phyloP scores from a whole-genome alignment of 495 filamentous ascomycete genomes.

The Aspergillus wentii region DNA sequence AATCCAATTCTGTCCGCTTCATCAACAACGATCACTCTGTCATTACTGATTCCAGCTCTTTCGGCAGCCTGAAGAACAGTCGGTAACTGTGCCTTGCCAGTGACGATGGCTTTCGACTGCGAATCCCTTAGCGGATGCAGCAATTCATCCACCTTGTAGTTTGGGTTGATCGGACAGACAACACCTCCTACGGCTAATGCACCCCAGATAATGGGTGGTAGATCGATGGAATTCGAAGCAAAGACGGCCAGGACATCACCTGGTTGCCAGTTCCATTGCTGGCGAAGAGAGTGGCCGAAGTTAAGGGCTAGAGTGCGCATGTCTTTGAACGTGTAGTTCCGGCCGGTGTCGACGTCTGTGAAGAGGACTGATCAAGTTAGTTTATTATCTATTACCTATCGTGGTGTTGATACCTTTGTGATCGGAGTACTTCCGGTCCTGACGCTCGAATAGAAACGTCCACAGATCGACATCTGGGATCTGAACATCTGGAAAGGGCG shows the following conservation, averaged over 20 bases:
- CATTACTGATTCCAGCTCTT: slow-evolving; percentile 53
- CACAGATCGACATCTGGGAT: slow-evolving; percentile 62
- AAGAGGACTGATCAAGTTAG: slow-evolving; percentile 1
- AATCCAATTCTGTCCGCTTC: too few relatives aligned
- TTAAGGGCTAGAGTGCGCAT: slow-evolving; percentile 52
- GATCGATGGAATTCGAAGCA: slow-evolving; percentile 65
- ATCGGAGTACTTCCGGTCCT: slow-evolving; percentile 54
- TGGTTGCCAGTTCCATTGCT: slow-evolving; percentile 66
- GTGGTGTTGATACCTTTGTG: too few relatives aligned
- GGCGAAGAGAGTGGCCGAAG: slow-evolving; percentile 68
- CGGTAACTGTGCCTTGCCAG: slow-evolving; percentile 55
- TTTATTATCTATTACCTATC: too few relatives aligned
- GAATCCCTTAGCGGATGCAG: slow-evolving; percentile 73
- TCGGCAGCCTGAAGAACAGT: slow-evolving; percentile 56
- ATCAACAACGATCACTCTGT: slow-evolving; percentile 55
- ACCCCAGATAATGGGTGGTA: slow-evolving; percentile 64
- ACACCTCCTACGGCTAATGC: slow-evolving; percentile 70
- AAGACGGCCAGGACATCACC: slow-evolving; percentile 64
- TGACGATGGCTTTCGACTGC: slow-evolving; percentile 64
- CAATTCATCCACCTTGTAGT: slow-evolving; percentile 72
- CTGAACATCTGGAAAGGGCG: too few relatives aligned
- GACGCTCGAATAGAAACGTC: slow-evolving; percentile 66
- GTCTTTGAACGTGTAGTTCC: slow-evolving; percentile 62
- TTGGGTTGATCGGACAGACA: slow-evolving; percentile 75
- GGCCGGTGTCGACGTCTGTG: slow-evolving; percentile 56